These are phyloP conservation scores for Trametes meyenii DNA, from an alignment of 768 basidiomycete genomes.

Conservation along the genomic window DNA sequence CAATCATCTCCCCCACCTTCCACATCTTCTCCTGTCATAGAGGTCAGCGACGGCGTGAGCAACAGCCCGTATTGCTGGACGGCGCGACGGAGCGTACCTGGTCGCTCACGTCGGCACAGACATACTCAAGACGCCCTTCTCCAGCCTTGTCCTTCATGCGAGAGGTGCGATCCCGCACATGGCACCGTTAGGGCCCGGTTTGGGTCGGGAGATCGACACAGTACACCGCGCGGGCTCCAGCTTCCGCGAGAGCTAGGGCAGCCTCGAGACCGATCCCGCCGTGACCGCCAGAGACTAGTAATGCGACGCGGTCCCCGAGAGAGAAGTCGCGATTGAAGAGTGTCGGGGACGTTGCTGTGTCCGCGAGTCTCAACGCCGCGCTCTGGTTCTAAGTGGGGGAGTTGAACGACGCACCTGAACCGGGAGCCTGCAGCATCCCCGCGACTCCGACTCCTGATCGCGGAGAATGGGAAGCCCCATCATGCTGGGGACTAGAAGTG, in stretches of 20 bases:
- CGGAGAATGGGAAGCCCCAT: no score
- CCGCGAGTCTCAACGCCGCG: no score
- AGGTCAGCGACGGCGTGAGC: not conserved
- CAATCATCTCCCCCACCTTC: constrained; percentile 57
- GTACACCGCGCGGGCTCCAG: constrained; percentile 67
- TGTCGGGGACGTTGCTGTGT: constrained; percentile 14
- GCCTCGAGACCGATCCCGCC: constrained; percentile 77
- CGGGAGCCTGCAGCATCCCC: not conserved
- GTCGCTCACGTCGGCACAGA: constrained; percentile 63
- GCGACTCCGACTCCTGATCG: no score
- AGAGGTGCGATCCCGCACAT: constrained; percentile 47
- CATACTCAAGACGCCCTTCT: constrained; percentile 55
- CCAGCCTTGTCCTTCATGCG: constrained; percentile 19
- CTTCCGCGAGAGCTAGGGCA: constrained; percentile 72
- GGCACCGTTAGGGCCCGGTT: constrained; percentile 59
- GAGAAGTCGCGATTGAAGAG: constrained; percentile 31
- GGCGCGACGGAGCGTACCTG: constrained; percentile 39
- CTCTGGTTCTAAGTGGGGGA: not conserved
- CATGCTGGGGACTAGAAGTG: no score
- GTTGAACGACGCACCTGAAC: not conserved
- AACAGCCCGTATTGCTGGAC: constrained; percentile 31
- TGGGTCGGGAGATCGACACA: constrained; percentile 59
- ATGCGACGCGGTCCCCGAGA: constrained; percentile 35
- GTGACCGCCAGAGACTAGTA: constrained; percentile 42
- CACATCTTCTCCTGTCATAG: constrained; percentile 38